phyloP scores from a whole-genome alignment of 1,284 basidiomycete genomes.

The Puccinia polysora region DNA sequence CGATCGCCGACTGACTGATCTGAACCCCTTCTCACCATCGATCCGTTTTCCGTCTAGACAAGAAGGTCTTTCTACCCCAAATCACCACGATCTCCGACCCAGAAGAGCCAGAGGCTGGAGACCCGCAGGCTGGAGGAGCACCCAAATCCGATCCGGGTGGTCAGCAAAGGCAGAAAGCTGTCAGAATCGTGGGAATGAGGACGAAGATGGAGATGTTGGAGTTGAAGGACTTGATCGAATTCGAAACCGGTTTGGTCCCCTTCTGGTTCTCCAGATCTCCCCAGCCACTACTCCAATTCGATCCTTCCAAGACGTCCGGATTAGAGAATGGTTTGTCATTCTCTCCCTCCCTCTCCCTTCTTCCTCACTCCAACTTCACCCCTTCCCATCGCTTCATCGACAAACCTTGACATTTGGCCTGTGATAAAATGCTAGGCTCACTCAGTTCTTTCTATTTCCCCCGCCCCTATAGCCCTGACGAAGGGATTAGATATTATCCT shows the following conservation, averaged over 20 bases:
- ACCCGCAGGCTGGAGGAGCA: no score
- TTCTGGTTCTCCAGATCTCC: neutral
- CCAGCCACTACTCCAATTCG: constrained; percentile 4
- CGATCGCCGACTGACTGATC: neutral
- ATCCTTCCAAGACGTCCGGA: neutral
- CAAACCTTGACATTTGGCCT: neutral
- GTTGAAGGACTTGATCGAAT: neutral
- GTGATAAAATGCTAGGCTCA: no score
- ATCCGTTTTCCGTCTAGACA: neutral
- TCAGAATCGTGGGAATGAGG: constrained; percentile 4
- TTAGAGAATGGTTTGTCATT: constrained; percentile 12
- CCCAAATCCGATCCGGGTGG: no score
- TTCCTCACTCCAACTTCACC: neutral
- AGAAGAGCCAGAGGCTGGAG: neutral
- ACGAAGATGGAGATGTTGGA: constrained; percentile 23
- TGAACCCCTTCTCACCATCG: neutral
- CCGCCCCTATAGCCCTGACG: constrained; percentile 2
- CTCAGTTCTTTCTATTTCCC: no score
- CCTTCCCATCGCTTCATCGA: neutral
- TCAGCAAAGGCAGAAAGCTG: neutral
- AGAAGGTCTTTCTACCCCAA: constrained; percentile 7
- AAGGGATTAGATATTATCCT: constrained; percentile 30
- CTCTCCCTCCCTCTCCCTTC: neutral
- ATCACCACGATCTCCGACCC: neutral
- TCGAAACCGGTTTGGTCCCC: constrained; percentile 4